phyloP scores from a whole-genome alignment of 78 protist species.

The Pelomyxa schiedti region DNA sequence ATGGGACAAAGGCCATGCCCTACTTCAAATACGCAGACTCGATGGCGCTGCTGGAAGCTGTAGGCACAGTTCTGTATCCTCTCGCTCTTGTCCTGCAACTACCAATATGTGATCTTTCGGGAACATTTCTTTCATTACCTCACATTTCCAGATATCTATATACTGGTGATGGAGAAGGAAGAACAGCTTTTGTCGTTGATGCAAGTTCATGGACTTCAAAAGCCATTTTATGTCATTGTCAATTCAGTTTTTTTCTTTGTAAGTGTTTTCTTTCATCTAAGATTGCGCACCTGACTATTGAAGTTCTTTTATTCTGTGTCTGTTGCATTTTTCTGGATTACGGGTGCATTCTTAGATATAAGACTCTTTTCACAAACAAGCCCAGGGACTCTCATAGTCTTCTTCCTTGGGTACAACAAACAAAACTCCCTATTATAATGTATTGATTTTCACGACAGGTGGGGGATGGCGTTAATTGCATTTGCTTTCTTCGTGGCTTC shows the following conservation, averaged over 20 bases:
- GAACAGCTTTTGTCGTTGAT: not conserved
- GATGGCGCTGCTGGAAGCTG: not conserved
- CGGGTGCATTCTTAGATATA: not conserved
- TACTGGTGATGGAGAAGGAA: not conserved
- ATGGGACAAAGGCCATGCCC: slow-evolving; percentile 1
- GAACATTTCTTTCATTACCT: too few relatives aligned
- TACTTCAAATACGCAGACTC: not conserved
- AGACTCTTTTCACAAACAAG: slow-evolving; percentile 7
- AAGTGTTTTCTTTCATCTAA: not conserved
- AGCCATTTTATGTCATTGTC: not conserved
- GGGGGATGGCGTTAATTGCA: not conserved
- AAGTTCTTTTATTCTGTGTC: not conserved
- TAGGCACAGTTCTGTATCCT: slow-evolving; percentile 3
- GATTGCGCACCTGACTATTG: not conserved
- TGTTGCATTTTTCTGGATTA: not conserved
- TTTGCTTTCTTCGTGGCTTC: slow-evolving; percentile 37
- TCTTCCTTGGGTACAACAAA: slow-evolving; percentile 49
- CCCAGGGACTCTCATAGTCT: slow-evolving; percentile 8
- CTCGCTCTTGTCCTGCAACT: not conserved
- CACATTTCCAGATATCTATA: too few relatives aligned
- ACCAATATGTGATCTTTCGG: not conserved
- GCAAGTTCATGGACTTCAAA: not conserved
- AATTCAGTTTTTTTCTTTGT: not conserved
- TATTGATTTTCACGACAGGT: not conserved
- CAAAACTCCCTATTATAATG: slow-evolving; percentile 12